Conservation (phyloP, 108 stramenopile genomes). For the Skeletonema tropicum region DNA sequence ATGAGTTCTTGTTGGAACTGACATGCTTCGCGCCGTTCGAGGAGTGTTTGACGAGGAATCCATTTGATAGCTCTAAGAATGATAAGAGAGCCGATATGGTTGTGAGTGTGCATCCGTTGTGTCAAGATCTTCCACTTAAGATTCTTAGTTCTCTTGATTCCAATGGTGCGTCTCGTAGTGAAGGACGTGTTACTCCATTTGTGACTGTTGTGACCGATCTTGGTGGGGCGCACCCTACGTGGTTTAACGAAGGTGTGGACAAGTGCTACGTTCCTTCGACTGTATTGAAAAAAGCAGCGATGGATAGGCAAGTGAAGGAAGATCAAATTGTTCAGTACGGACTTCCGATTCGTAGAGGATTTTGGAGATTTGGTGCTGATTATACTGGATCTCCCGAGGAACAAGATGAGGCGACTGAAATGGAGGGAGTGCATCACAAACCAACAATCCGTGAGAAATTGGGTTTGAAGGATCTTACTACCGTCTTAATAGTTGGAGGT, state of each 20-base stretch:
- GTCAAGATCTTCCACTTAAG: slow-evolving; percentile 89
- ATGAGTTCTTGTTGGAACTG: slow-evolving; percentile 65
- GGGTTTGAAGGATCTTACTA: slow-evolving; percentile 75
- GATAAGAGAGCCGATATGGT: slow-evolving; percentile 85
- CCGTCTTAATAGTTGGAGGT: slow-evolving; percentile 92
- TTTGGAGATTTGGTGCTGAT: slow-evolving; percentile 76
- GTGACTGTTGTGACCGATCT: slow-evolving; percentile 97
- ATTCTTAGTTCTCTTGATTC: slow-evolving; percentile 70
- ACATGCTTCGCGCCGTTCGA: slow-evolving; percentile 50
- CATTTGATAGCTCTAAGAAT: slow-evolving; percentile 29
- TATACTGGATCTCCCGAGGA: slow-evolving; percentile 16
- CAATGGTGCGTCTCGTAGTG: slow-evolving; percentile 40
- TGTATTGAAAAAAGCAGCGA: slow-evolving; percentile 68
- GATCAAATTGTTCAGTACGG: slow-evolving; percentile 88
- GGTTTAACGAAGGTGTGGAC: slow-evolving; percentile 91
- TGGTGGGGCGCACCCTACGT: slow-evolving; percentile 93
- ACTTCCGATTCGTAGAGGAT: slow-evolving; percentile 93
- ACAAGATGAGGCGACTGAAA: slow-evolving; percentile 33
- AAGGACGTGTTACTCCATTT: slow-evolving; percentile 78
- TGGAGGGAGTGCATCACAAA: slow-evolving; percentile 47
- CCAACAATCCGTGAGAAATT: slow-evolving; percentile 58
- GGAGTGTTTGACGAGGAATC: slow-evolving; percentile 66
- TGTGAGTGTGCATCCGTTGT: slow-evolving; percentile 95
- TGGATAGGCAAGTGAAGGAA: slow-evolving; percentile 51
- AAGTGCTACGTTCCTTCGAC: slow-evolving; percentile 93